phyloP scores from a whole-genome alignment of 306 rosid species.

The Gastrolobium villosum region DNA sequence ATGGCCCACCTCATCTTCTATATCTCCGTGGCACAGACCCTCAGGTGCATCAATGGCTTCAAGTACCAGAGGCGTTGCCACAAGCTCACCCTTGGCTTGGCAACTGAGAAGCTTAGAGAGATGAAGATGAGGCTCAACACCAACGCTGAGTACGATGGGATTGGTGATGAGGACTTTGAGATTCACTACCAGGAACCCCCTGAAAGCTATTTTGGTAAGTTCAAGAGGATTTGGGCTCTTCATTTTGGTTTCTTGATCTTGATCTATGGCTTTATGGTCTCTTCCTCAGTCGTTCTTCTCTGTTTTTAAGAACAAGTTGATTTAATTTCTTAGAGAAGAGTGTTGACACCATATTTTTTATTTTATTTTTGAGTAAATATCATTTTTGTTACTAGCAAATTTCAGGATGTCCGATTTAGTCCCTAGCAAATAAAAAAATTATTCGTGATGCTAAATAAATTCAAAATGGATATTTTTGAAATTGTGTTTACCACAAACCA shows the following conservation, averaged over 20 bases:
- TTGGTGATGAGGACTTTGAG: slow-evolving; percentile 74
- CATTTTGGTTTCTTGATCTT: slow-evolving; percentile 87
- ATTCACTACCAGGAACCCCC: slow-evolving; percentile 96
- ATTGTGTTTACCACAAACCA: no score
- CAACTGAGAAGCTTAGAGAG: slow-evolving; percentile 82
- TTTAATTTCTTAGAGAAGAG: neutral
- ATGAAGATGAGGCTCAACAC: slow-evolving; percentile 57
- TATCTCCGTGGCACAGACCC: slow-evolving; percentile 87
- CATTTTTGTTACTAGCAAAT: no score
- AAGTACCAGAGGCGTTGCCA: slow-evolving; percentile 96
- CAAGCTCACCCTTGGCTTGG: slow-evolving; percentile 88
- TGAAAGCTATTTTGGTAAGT: slow-evolving; percentile 85
- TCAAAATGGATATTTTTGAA: no score
- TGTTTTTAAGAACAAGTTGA: slow-evolving; percentile 56
- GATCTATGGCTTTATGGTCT: slow-evolving; percentile 76
- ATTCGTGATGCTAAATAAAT: no score
- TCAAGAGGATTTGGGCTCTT: slow-evolving; percentile 96
- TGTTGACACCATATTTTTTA: neutral
- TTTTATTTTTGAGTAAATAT: no score
- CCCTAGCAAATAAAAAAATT: no score
- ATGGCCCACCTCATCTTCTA: slow-evolving; percentile 87
- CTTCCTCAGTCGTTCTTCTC: slow-evolving; percentile 89
- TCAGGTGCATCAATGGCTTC: slow-evolving; percentile 89
- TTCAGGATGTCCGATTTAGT: no score
- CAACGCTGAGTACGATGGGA: slow-evolving; percentile 48